These are phyloP conservation scores for Plantago major DNA, from an alignment of 257 asterid genomes.

Conservation along the genomic window DNA sequence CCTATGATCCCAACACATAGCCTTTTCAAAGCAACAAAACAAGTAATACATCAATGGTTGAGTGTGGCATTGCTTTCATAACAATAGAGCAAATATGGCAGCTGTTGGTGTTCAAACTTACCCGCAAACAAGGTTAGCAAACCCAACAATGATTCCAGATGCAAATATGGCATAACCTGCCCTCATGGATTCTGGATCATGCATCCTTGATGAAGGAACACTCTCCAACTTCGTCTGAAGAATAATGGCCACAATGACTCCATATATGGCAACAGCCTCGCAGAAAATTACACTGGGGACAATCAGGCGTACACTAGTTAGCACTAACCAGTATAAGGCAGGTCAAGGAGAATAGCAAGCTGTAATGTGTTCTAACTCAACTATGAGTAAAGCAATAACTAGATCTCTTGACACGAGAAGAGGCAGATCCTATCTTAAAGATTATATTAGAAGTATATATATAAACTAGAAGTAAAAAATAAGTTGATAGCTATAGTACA, in stretches of 20 bases:
- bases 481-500: no score
- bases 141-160: conserved; percentile 76
- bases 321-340: conserved; percentile 1
- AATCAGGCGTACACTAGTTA: conserved; percentile 14
- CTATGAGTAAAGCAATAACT: conserved; percentile 8
- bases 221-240: conserved; percentile 79
- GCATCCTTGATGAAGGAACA: conserved; percentile 54
- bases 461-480: no score
- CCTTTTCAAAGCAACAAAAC: conserved; percentile 31
- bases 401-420: background rate
- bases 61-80: conserved; percentile 7
- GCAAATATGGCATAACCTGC: conserved; percentile 85
- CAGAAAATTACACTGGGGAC: conserved; percentile 66
- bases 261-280: conserved; percentile 84
- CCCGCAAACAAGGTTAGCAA: conserved; percentile 88
- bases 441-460: background rate
- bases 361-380: conserved; percentile 7
- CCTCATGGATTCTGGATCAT: conserved; percentile 65
- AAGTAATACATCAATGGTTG: conserved; percentile 7
- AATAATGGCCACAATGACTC: conserved; percentile 84
- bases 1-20: conserved; percentile 76
- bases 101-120: conserved; percentile 19
- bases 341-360: background rate
- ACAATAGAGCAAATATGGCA: background rate
- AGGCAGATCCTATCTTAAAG: background rate